A percentile compares a stretch with the other conserved stretches of the same genome.
phyloP scores from a whole-genome alignment of 164 flowering plant genomes.

The Akebia trifoliata region DNA sequence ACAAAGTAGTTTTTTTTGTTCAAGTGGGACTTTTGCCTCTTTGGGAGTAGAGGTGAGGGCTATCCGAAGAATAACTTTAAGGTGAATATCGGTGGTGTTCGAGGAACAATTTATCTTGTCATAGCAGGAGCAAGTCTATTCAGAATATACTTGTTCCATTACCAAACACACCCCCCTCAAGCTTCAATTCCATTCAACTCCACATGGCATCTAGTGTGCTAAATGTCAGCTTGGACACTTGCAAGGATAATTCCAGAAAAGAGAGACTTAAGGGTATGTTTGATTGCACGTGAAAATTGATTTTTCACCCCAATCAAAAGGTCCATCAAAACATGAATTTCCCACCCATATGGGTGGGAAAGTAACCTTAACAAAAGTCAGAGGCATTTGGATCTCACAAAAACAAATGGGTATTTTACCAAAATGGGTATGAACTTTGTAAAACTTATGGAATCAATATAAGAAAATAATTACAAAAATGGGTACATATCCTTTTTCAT shows the following conservation, averaged over 20 bases:
- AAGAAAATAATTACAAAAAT: no score
- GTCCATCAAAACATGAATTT: no score
- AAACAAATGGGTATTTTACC: no score
- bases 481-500: no score
- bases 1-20: constrained; percentile 1
- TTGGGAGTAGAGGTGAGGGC: background rate
- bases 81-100: constrained; percentile 1
- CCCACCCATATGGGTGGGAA: no score
- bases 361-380: no score
- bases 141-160: background rate
- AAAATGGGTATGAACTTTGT: no score
- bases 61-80: background rate
- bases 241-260: background rate
- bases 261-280: no score
- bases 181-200: background rate
- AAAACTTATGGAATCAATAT: no score
- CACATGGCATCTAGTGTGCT: background rate
- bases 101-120: background rate
- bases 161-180: background rate
- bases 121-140: background rate
- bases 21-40: background rate
- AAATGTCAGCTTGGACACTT: background rate
- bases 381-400: no score
- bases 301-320: no score
- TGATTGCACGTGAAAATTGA: no score